Conservation (phyloP, 768 basidiomycete species). For the Rhizopogon sp. region DNA sequence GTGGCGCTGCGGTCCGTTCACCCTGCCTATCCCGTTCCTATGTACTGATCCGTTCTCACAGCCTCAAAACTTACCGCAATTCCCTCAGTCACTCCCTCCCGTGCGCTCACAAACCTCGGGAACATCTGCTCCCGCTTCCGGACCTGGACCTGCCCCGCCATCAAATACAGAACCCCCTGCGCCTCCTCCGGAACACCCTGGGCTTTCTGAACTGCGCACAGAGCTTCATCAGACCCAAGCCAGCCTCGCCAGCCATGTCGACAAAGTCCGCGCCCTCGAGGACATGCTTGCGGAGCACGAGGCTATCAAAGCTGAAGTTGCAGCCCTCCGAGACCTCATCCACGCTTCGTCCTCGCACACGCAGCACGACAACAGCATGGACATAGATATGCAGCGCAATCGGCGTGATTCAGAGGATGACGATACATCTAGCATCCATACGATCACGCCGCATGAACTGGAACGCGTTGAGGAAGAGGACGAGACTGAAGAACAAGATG, state of each 20-base stretch:
- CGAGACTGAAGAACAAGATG: constrained; percentile 45
- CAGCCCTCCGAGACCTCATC: constrained; percentile 64
- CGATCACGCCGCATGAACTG: constrained; percentile 62
- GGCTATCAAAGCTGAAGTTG: constrained; percentile 71
- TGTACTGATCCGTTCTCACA: constrained; percentile 23
- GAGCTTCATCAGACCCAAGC: constrained; percentile 84
- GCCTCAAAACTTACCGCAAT: constrained; percentile 59
- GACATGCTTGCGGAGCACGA: constrained; percentile 82
- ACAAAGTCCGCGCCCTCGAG: constrained; percentile 82
- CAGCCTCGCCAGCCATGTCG: constrained; percentile 70
- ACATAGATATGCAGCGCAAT: constrained; percentile 7
- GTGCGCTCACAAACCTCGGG: constrained; percentile 39
- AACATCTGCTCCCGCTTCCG: constrained; percentile 19
- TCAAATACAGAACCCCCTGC: constrained; percentile 14
- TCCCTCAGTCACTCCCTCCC: constrained; percentile 62
- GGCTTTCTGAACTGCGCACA: constrained; percentile 62
- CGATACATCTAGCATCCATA: constrained; percentile 67
- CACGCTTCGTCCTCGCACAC: constrained; percentile 34
- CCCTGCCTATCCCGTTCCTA: background rate
- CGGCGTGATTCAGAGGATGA: constrained; percentile 49
- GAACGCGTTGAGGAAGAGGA: constrained; percentile 75
- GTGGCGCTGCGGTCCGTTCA: constrained; percentile 67
- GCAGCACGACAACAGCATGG: constrained; percentile 10
- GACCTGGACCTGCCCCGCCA: constrained; percentile 12
- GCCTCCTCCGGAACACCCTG: background rate